A percentile compares a stretch with the other conserved stretches of the same genome.
phyloP scores from a whole-genome alignment of 2,329 filamentous ascomycete genomes.

The Talaromyces sp. region DNA sequence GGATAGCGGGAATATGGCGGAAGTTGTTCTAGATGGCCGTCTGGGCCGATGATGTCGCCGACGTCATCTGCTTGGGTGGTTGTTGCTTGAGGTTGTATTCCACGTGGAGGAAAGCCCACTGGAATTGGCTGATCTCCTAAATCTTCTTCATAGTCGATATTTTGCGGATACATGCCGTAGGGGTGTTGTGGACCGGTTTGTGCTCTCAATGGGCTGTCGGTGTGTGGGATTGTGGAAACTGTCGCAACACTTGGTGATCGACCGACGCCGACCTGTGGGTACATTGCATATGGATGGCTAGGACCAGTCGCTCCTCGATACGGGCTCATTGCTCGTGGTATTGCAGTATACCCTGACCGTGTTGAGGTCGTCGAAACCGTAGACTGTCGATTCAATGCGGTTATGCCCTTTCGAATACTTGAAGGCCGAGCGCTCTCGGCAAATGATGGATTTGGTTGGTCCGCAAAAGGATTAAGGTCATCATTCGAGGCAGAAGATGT shows the following conservation, averaged over 20 bases:
- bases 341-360: conserved; percentile 43
- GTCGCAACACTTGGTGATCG: conserved; percentile 68
- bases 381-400: conserved; percentile 35
- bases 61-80: conserved; percentile 67
- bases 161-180: conserved; percentile 83
- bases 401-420: conserved; percentile 39
- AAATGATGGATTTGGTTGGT: conserved; percentile 29
- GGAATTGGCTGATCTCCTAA: conserved; percentile 53
- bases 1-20: conserved; percentile 91
- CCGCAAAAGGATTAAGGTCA: conserved; percentile 37
- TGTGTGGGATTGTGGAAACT: conserved; percentile 63
- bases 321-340: conserved; percentile 58
- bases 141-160: conserved; percentile 62
- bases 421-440: conserved; percentile 28
- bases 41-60: conserved; percentile 81
- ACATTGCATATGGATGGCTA: conserved; percentile 82
- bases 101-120: conserved; percentile 69
- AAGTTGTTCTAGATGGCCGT: conserved; percentile 86
- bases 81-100: conserved; percentile 63
- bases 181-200: conserved; percentile 73
- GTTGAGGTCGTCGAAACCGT: conserved; percentile 30
- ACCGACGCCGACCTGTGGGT: conserved; percentile 64
- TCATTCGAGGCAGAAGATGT: conserved; percentile 24
- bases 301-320: conserved; percentile 70
- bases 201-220: conserved; percentile 60